Percentiles rank a stretch among this genome's conserved stretches.
These are phyloP conservation scores for Salisapilia sapeloensis DNA, from an alignment of 352 stramenopile genomes.

Conservation along the genomic window DNA sequence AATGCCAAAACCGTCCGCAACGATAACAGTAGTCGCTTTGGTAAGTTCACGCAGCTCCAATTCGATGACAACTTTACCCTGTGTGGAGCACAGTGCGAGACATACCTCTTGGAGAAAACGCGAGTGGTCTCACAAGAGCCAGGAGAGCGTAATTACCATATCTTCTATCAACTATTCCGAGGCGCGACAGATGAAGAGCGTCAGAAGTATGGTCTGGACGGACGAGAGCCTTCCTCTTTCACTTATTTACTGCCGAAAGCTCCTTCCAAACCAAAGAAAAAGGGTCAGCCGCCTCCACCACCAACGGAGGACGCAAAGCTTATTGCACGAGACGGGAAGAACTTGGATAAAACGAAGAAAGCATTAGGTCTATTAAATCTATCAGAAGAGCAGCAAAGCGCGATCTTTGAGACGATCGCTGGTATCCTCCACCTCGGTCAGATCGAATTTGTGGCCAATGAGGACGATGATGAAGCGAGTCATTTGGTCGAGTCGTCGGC, in stretches of 20 bases:
- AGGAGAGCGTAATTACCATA: constrained; percentile 91
- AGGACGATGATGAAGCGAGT: constrained; percentile 41
- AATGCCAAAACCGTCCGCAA: constrained; percentile 96
- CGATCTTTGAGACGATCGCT: constrained; percentile 44
- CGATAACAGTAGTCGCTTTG: constrained; percentile 93
- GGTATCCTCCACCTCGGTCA: constrained; percentile 76
- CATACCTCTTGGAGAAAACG: constrained; percentile 93
- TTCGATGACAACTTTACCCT: constrained; percentile 74
- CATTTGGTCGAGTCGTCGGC: constrained; percentile 16
- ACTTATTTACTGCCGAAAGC: constrained; percentile 25
- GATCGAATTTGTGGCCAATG: constrained; percentile 20
- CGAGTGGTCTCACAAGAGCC: constrained; percentile 84
- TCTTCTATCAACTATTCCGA: constrained; percentile 88
- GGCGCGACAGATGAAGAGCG: constrained; percentile 20
- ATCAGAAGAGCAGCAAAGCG: constrained; percentile 19
- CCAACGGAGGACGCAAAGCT: constrained; percentile 11
- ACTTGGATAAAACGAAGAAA: constrained; percentile 46
- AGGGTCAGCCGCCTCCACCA: constrained; percentile 10
- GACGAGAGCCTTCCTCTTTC: constrained; percentile 10
- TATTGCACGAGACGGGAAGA: constrained; percentile 18
- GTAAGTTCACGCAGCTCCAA: constrained; percentile 93
- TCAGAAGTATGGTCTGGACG: constrained; percentile 18
- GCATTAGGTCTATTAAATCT: constrained; percentile 47
- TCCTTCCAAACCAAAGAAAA: constrained; percentile 2
- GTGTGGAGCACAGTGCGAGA: constrained; percentile 84